Evolutionary conservation across 306 rosid species (phyloP).

Genomic region (Delonix regia): DNA sequence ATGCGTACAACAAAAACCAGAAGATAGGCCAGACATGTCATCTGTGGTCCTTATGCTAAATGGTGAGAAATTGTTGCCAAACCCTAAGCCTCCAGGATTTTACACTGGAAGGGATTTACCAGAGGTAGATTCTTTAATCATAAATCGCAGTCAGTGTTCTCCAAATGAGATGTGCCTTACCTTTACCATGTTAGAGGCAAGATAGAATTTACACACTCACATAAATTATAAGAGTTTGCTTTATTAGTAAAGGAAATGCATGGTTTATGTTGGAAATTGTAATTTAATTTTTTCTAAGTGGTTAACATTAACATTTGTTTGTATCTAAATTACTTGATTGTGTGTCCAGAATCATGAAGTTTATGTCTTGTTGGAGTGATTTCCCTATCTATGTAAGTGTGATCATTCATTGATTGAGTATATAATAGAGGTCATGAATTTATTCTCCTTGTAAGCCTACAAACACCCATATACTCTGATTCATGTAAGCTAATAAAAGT

Average conservation of each 20-base stretch:
- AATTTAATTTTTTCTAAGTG: too few relatives aligned
- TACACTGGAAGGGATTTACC: neutral
- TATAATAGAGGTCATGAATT: too few relatives aligned
- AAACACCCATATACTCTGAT: too few relatives aligned
- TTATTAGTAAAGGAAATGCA: neutral
- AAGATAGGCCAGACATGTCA: conserved; percentile 24
- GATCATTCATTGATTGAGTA: too few relatives aligned
- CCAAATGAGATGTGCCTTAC: conserved; percentile 11
- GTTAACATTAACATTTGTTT: too few relatives aligned
- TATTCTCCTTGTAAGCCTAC: too few relatives aligned
- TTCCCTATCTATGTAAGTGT: too few relatives aligned
- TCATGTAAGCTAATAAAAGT: too few relatives aligned
- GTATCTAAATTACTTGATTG: neutral
- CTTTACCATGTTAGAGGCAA: conserved; percentile 4
- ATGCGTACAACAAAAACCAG: conserved; percentile 20
- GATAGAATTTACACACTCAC: neutral
- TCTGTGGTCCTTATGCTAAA: conserved; percentile 25
- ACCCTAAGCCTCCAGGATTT: conserved; percentile 15
- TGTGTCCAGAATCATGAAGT: too few relatives aligned
- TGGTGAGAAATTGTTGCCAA: conserved; percentile 17
- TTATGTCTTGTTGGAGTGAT: too few relatives aligned
- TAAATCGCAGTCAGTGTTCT: neutral
- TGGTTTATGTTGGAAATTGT: too few relatives aligned
- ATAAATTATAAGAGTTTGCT: neutral
- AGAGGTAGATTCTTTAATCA: neutral